These are phyloP conservation scores for Cyclotella distinguenda DNA, from an alignment of 108 stramenopile genomes.

Conservation along the genomic window DNA sequence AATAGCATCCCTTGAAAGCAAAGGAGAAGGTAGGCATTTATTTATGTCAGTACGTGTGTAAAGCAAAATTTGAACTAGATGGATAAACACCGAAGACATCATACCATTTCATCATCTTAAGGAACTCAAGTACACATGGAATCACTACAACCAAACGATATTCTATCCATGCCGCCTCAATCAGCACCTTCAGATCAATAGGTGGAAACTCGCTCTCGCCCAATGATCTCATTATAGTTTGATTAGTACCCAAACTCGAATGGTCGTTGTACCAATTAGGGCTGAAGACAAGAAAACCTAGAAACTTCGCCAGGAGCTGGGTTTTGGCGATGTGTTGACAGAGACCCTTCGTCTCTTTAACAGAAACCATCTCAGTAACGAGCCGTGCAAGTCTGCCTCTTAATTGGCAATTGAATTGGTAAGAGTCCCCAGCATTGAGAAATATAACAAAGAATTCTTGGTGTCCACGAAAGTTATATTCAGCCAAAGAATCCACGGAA, in stretches of 20 bases:
- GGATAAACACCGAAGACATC: background rate
- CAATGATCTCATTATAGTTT: background rate
- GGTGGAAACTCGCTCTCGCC: constrained; percentile 22
- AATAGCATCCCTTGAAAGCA: constrained; percentile 19
- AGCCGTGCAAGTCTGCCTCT: constrained; percentile 24
- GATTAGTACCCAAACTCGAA: background rate
- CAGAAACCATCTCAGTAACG: constrained; percentile 21
- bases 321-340: constrained; percentile 51
- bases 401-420: constrained; percentile 64
- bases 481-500: constrained; percentile 28
- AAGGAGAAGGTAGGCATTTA: background rate
- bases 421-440: constrained; percentile 59
- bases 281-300: constrained; percentile 74
- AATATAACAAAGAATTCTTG: constrained; percentile 88
- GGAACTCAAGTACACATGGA: constrained; percentile 71
- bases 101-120: constrained; percentile 80
- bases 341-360: constrained; percentile 41
- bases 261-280: constrained; percentile 62
- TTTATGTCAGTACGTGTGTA: background rate
- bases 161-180: constrained; percentile 51
- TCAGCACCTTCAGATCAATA: constrained; percentile 38
- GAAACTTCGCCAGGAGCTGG: constrained; percentile 68
- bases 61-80: background rate
- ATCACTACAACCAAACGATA: constrained; percentile 35
- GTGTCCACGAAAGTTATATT: constrained; percentile 68